Conservation (phyloP, 2,329 filamentous ascomycete species). For the Fusarium compactum region DNA sequence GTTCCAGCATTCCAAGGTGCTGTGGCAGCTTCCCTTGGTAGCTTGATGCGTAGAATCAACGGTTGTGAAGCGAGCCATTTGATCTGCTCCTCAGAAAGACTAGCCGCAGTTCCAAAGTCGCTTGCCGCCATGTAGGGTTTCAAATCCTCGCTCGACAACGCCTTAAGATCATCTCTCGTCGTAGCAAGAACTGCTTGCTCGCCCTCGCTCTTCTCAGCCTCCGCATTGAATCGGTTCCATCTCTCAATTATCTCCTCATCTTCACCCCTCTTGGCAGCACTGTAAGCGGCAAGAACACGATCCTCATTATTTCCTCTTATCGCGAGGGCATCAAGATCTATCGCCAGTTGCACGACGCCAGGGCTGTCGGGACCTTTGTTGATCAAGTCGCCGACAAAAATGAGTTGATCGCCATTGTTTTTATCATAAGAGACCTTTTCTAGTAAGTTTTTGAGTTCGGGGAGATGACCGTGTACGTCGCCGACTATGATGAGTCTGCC, state of each 20-base stretch:
- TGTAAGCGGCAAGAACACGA: constrained; percentile 70
- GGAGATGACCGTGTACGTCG: constrained; percentile 86
- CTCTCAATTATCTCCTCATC: background rate
- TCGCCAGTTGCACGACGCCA: constrained; percentile 80
- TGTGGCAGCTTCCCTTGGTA: background rate
- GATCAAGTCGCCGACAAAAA: constrained; percentile 81
- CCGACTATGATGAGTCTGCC: constrained; percentile 74
- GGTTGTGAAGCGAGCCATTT: constrained; percentile 32
- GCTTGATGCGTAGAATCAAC: constrained; percentile 30
- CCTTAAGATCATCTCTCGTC: background rate
- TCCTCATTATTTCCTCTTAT: constrained; percentile 94
- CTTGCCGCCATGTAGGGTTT: constrained; percentile 34
- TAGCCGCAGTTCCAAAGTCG: constrained; percentile 33
- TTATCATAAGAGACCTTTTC: constrained; percentile 72
- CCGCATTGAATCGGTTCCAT: background rate
- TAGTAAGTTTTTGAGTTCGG: constrained; percentile 73
- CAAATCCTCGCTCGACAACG: constrained; percentile 8
- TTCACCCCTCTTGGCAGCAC: constrained; percentile 16
- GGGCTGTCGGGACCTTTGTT: constrained; percentile 85
- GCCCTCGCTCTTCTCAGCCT: background rate
- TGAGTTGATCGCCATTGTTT: constrained; percentile 69
- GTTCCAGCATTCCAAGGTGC: constrained; percentile 37
- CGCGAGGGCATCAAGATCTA: constrained; percentile 75
- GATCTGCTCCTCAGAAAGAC: constrained; percentile 20
- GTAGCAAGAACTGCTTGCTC: background rate